phyloP scores from a whole-genome alignment of 2,329 filamentous ascomycete genomes.

The Uncinocarpus reesii region DNA sequence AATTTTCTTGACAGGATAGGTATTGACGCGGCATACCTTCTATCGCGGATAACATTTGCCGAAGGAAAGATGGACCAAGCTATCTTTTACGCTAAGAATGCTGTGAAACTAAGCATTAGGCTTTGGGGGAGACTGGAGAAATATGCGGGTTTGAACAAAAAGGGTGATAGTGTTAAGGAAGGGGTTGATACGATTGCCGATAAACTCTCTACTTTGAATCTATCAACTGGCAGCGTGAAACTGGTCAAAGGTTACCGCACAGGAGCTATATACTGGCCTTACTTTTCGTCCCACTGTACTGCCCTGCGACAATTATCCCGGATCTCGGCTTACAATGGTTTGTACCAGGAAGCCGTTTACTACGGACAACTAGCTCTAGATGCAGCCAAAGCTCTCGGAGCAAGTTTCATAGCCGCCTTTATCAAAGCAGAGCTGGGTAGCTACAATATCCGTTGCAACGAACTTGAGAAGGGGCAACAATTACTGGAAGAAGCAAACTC shows the following conservation, averaged over 20 bases:
- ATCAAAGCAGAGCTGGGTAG: slow-evolving; percentile 40
- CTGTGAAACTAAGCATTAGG: slow-evolving; percentile 41
- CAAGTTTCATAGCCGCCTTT: slow-evolving; percentile 44
- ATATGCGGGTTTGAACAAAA: slow-evolving; percentile 28
- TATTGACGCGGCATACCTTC: slow-evolving; percentile 52
- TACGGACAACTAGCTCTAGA: slow-evolving; percentile 77
- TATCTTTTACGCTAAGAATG: slow-evolving; percentile 40
- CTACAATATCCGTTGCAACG: slow-evolving; percentile 42
- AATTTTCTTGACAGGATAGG: slow-evolving; percentile 44
- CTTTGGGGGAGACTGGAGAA: slow-evolving; percentile 45
- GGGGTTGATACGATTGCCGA: slow-evolving; percentile 32
- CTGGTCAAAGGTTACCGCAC: slow-evolving; percentile 33
- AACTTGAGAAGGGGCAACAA: slow-evolving; percentile 43
- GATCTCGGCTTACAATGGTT: slow-evolving; percentile 71
- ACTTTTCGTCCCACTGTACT: slow-evolving; percentile 63
- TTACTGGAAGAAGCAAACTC: slow-evolving; percentile 49
- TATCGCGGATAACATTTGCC: slow-evolving; percentile 56
- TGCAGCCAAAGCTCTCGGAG: slow-evolving; percentile 58
- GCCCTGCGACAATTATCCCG: slow-evolving; percentile 63
- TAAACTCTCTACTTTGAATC: slow-evolving; percentile 31
- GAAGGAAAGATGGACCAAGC: slow-evolving; percentile 39
- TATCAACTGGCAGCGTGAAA: slow-evolving; percentile 26
- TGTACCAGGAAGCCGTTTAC: slow-evolving; percentile 79
- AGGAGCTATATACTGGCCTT: slow-evolving; percentile 65
- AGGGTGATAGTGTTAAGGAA: slow-evolving; percentile 19